A percentile compares a stretch with the other conserved stretches of the same genome.
Evolutionary conservation across 129 eudicot genomes (phyloP).

Genomic region (Daucus carota): DH1_v3.0 NC_030387.2:20033001-20033500

Average conservation of each 20-base stretch:
- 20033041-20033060: constrained; percentile 66
- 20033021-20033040: constrained; percentile 96
- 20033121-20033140: background rate
- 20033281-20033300: constrained; percentile 91
- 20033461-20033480: background rate
- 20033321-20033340: background rate
- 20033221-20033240: constrained; percentile 99
- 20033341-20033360: background rate
- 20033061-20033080: background rate
- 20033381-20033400: background rate
- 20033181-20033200: constrained; percentile 5
- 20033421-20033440: background rate
- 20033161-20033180: background rate
- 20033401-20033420: background rate
- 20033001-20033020: constrained; percentile 90
- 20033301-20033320: background rate
- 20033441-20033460: background rate
- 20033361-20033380: background rate
- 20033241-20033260: constrained; percentile 71
- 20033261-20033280: constrained; percentile 97
- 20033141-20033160: background rate
- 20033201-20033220: constrained; percentile 88
- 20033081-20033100: background rate
- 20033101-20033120: background rate
- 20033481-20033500: no score